A percentile compares a stretch with the other conserved stretches of the same genome.
Conservation (phyloP, 2,329 filamentous ascomycete species). For the Alternaria rosae region DNA sequence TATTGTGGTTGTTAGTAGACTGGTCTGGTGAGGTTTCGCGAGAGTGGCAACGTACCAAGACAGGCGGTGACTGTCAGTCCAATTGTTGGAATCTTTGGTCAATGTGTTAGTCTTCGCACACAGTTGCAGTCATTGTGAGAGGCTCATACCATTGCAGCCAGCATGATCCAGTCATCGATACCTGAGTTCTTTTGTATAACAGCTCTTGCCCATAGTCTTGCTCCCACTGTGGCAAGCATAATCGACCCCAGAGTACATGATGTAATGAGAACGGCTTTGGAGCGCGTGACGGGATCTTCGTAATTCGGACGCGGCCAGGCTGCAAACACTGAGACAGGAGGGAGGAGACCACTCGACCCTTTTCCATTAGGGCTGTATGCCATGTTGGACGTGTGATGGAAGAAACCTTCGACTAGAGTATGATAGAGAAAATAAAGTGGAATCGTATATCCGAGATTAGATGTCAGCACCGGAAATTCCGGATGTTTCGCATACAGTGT, state of each 20-base stretch:
- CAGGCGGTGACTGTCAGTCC: neutral
- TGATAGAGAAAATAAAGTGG: neutral
- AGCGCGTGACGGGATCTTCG: constrained; percentile 13
- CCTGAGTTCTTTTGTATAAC: constrained; percentile 20
- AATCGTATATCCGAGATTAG: neutral
- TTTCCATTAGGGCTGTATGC: constrained; percentile 1
- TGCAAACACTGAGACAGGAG: constrained; percentile 18
- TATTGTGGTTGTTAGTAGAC: neutral
- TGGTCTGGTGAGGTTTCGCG: neutral
- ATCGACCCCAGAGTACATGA: constrained; percentile 16
- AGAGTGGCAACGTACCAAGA: neutral
- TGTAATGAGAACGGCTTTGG: constrained; percentile 12
- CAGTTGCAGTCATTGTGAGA: neutral
- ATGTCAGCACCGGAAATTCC: neutral
- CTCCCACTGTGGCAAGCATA: constrained; percentile 13
- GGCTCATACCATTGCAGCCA: constrained; percentile 16
- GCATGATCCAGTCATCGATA: constrained; percentile 27
- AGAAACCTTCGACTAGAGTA: neutral
- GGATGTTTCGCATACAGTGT: neutral
- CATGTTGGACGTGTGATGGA: neutral
- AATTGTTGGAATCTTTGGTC: constrained; percentile 4
- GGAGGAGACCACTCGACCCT: constrained; percentile 15
- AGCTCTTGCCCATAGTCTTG: constrained; percentile 21
- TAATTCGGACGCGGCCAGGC: constrained; percentile 27
- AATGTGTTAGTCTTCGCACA: neutral